Evolutionary conservation across 371 early-diverging fungal genomes (phyloP).

Genomic region (Saksenaea oblongispora): DNA sequence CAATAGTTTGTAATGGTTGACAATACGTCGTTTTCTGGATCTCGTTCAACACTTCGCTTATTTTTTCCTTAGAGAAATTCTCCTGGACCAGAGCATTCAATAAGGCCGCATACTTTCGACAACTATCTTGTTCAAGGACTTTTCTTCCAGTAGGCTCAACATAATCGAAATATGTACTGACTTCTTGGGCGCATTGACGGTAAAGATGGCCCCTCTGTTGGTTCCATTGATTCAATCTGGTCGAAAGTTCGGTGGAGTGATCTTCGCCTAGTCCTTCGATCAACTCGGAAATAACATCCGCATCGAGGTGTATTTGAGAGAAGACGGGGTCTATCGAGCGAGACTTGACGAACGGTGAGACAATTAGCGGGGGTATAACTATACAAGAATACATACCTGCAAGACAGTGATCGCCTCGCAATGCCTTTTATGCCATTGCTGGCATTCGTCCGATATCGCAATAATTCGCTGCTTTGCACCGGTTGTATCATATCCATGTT

Average conservation of each 20-base stretch:
- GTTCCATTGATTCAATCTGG: constrained; percentile 41
- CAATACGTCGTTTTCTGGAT: background rate
- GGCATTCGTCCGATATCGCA: constrained; percentile 8
- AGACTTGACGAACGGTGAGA: background rate
- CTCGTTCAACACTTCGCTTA: background rate
- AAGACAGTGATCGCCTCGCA: constrained; percentile 21
- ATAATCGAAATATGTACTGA: constrained; percentile 6
- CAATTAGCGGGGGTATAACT: background rate
- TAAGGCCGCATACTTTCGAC: constrained; percentile 8
- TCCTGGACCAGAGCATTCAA: background rate
- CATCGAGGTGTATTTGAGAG: background rate
- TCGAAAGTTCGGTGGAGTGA: background rate
- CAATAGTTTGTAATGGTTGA: constrained; percentile 13
- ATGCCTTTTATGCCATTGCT: constrained; percentile 16
- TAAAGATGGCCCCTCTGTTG: constrained; percentile 53
- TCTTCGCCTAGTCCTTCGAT: too few species aligned
- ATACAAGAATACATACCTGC: background rate
- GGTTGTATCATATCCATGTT: constrained; percentile 1
- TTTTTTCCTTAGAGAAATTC: background rate
- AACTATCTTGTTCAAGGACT: constrained; percentile 12
- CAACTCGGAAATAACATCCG: background rate
- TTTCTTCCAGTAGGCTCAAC: constrained; percentile 5
- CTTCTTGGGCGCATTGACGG: constrained; percentile 9
- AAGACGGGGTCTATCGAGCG: background rate
- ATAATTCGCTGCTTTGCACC: constrained; percentile 10